Base-by-base conservation (phyloP, 306 rosid genomes). In the Rosa rugosa region DNA sequence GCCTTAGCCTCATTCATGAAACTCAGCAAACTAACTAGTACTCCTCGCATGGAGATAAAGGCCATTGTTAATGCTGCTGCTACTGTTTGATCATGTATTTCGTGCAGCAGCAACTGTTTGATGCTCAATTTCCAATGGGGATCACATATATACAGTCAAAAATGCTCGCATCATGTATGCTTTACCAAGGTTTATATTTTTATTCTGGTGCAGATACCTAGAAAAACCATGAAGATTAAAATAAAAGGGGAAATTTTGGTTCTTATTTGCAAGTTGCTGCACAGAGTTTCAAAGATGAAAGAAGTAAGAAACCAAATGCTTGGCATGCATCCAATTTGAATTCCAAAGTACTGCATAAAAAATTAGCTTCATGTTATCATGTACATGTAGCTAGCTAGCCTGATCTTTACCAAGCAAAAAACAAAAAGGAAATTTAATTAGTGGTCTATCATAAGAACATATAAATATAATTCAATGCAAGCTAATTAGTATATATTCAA, bases 91-190 rank as follows among this genome's bases (percentile, higher is more conserved):
- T 47, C 72, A 57, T 76, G 76, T 54, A 75, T 57, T 81, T n/a
- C 69, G 80, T 75, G 84, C 60, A 23, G 42, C 20, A 63, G 49
- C 56, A 18, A 9, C 38, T 49, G 51, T 59, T 59, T 54, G 22
- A 34, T 71, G 74, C 77, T 47, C 77, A 75, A 62, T 36, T 71
- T 74, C 78, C 77, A 76, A 81, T 11, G 63, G 53, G 44, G 77
- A 75, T 69, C 77, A 54, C 45, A 59, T 20, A 11, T 17, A 72
- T 50, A 71, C 38, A 3, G 31, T 67, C 71, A 40, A 67, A 46
- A 67, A 40, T 67, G 71, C 71, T 8, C 38, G 71, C 71, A 67
- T 67, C 71, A 66, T 7, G 47, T 38, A 66, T 38, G 44, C 41
- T 66, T 38, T 40, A 67, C 31, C 25, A 20, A 67, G 27, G 49